Evolutionary conservation across 148 eudicot genomes (phyloP), one percentile per base, ranked within the genome.

Genomic region (Nepenthes gracilis): DNA sequence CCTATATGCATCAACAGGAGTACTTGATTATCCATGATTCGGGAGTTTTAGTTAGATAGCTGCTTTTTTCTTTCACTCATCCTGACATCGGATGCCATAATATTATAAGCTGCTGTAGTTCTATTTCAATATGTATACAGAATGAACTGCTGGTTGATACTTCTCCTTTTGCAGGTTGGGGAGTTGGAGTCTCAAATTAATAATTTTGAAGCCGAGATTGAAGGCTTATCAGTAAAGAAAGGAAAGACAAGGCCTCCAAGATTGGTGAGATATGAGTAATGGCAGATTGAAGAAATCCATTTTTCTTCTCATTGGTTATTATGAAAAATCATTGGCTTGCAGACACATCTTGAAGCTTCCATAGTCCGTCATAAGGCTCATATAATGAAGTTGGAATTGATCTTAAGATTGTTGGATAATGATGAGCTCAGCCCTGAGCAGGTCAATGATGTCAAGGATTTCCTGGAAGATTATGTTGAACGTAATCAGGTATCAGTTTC

Each of bases 211-310:
- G 99, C 97, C 70, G 99, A 94, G 78, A 72, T 86, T 64, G 99
- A 89, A 72, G 99, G 99, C 34, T 83, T 94, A 48, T 78, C 95
- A 36, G 95, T 89, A 55, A 94, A 89, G 74, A 94, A 94, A 75
- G 99, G 99, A 56, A 94, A 94, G 81, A 74, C 86, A 6, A 87
- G 97, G 75, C 99, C 99, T 54, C 99, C 99, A 12, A 94, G 99
- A 89, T 63, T 94, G 95, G 99, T 89, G 77, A 68, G 91, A 62
- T n/a, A 40, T 3, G 2, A 5, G 6, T 49, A n/a, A 58, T 32
- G 33, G 15, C 9, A 40, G 56, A 49, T n/a, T 49, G 53, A 49
- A 2, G 53, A 49, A n/a, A 23, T 40, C 48, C 59, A 38, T 50
- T 38, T 4, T 37, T 60, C n/a, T 23, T 36, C 35, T 58, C 2